Evolutionary conservation across 148 eudicot species (phyloP).

Genomic region (Salicornia ramosissima): DNA sequence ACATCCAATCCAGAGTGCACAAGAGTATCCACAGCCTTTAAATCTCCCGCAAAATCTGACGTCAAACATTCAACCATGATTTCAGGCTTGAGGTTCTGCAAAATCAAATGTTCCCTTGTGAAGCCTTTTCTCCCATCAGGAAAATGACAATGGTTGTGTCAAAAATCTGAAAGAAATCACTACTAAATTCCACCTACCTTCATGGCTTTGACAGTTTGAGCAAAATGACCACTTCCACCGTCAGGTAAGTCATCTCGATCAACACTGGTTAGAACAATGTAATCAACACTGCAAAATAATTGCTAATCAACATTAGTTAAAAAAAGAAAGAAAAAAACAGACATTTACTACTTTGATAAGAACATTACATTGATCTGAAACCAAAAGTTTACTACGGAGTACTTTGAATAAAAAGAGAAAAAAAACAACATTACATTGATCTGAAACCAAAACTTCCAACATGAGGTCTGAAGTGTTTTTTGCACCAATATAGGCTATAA

Average conservation of each 20-base stretch:
- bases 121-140: constrained; percentile 6
- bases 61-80: constrained; percentile 91
- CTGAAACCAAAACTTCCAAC: background rate
- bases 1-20: constrained; percentile 97
- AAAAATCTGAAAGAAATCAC: background rate
- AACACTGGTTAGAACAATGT: constrained; percentile 91
- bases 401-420: no score
- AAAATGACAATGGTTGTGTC: background rate
- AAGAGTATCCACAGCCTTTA: constrained; percentile 68
- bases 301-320: background rate
- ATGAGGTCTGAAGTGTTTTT: background rate
- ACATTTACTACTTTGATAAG: no score
- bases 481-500: background rate
- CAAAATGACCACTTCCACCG: constrained; percentile 97
- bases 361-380: no score
- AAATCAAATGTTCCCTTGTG: constrained; percentile 18
- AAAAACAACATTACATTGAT: no score
- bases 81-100: constrained; percentile 77
- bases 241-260: constrained; percentile 96
- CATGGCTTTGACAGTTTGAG: constrained; percentile 84
- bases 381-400: no score
- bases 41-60: constrained; percentile 91
- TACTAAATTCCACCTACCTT: constrained; percentile 42
- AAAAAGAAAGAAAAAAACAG: no score
- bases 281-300: constrained; percentile 66